Evolutionary conservation across 495 filamentous ascomycete species (phyloP).

Genomic region (Echria macrotheca): DNA sequence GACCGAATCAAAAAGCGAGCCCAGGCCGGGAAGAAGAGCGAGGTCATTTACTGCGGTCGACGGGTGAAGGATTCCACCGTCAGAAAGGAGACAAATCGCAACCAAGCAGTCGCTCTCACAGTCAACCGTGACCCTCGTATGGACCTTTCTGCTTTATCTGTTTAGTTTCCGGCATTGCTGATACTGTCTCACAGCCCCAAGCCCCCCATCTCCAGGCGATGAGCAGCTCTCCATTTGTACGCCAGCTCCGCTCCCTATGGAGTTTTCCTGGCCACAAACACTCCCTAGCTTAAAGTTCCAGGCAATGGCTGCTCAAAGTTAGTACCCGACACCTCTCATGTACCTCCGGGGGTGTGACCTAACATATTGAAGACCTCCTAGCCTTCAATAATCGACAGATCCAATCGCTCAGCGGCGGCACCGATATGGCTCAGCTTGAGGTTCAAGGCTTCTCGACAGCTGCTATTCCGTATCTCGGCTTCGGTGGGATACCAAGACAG

Average conservation of each 20-base stretch:
- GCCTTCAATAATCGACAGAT: too few species aligned
- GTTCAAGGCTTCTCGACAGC: too few species aligned
- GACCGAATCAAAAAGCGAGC: not conserved
- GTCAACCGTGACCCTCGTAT: not conserved
- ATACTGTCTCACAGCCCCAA: not conserved
- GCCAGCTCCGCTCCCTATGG: not conserved
- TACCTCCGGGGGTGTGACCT: too few species aligned
- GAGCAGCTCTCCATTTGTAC: slow-evolving; percentile 1
- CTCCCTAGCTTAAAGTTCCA: slow-evolving; percentile 4
- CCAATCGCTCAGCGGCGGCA: too few species aligned
- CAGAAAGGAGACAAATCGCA: slow-evolving; percentile 1
- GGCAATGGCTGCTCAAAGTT: not conserved
- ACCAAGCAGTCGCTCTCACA: not conserved
- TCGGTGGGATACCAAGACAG: too few species aligned
- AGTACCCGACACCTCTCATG: too few species aligned
- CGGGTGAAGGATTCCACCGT: not conserved
- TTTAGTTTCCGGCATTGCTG: too few species aligned
- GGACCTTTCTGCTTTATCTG: too few species aligned
- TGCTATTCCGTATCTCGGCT: too few species aligned
- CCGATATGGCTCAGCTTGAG: too few species aligned
- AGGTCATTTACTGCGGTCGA: slow-evolving; percentile 3
- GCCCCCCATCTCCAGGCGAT: slow-evolving; percentile 1
- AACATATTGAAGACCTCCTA: too few species aligned
- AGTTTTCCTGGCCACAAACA: slow-evolving; percentile 1
- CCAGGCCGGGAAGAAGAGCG: not conserved